Evolutionary conservation across 2,329 filamentous ascomycete species (phyloP), one percentile per base, ranked within the genome.

Genomic region (Claviceps maximensis): DNA sequence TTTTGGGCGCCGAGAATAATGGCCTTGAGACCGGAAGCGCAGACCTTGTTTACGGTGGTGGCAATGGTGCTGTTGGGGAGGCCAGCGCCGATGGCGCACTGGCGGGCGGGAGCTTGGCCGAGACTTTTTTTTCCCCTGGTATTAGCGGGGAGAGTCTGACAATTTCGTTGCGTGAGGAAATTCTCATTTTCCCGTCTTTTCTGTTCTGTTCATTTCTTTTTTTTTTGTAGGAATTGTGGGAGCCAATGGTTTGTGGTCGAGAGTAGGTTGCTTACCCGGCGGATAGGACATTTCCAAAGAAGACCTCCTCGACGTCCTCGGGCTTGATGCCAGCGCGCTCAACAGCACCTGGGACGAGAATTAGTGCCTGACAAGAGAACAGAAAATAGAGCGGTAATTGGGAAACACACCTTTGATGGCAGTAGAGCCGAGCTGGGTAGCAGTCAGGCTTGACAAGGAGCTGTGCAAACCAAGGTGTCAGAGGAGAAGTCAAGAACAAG

Each of bases 21-120:
- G 61, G 93, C 88, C 78, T 98, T 98, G 68, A 96, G 76, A 46
- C 86, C 84, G 10, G 90, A 96, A 58, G 93, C 93, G 79, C 93
- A 98, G 68, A 98, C 93, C 77, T 98, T 98, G 84, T 98, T 98
- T 66, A 98, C 82, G 51, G 90, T 95, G 47, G 93, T 98, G 73
- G 85, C 87, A 61, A 94, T 80, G 58, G 86, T 87, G 52, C 79
- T 78, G 58, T 94, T 78, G 52, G 82, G 74, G 59, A 98, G 87
- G 57, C 93, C 93, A 64, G 89, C 93, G 63, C 84, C 82, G 65
- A 98, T 80, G 63, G 90, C 89, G 71, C 87, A 94, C 75, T 98
- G 93, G 65, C 93, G 85, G 61, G 93, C 90, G 60, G 94, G 93
- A 67, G 94, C 95, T 74, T 98, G 93, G 59, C 93, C 93, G 62